Percentiles rank a stretch among this genome's conserved stretches.
Evolutionary conservation across 2,329 filamentous ascomycete species (phyloP).

Genomic region (Cordyceps farinosa): DNA sequence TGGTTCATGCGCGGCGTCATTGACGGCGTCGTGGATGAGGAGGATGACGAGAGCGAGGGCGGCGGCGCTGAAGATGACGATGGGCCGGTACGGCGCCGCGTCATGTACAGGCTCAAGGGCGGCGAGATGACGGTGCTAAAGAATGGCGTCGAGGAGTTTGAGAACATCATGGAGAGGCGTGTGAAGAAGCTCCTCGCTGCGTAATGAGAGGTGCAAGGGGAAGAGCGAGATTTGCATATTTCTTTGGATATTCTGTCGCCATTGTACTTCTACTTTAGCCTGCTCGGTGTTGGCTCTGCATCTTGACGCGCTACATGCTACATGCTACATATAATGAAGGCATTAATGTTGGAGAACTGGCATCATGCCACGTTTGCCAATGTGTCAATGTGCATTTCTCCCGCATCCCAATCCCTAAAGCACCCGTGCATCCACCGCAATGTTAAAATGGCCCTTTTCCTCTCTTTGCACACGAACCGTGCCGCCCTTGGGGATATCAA

Average conservation of each 20-base stretch:
- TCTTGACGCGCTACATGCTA: not conserved
- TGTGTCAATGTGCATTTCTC: not conserved
- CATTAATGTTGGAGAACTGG: not conserved
- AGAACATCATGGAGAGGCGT: constrained; percentile 57
- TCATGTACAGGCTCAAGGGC: constrained; percentile 57
- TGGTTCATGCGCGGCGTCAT: constrained; percentile 75
- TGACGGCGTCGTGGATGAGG: constrained; percentile 53
- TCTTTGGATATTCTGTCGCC: not conserved
- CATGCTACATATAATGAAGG: not conserved
- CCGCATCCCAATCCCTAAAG: not conserved
- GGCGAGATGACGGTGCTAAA: constrained; percentile 55
- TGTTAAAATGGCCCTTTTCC: constrained; percentile 39
- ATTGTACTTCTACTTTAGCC: not conserved
- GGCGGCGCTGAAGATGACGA: constrained; percentile 37
- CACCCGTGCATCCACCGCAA: constrained; percentile 39
- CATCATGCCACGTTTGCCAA: not conserved
- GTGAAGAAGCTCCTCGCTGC: constrained; percentile 42
- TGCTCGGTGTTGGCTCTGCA: not conserved
- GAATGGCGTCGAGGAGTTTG: constrained; percentile 63
- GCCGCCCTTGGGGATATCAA: constrained; percentile 66
- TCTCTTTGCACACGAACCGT: constrained; percentile 61
- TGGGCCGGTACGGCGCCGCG: constrained; percentile 44
- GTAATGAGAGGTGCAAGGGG: not conserved
- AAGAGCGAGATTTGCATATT: not conserved
- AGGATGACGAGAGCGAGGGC: constrained; percentile 31